Conservation (phyloP, 352 stramenopile genomes). For the Globisporangium recalcitrans region DNA sequence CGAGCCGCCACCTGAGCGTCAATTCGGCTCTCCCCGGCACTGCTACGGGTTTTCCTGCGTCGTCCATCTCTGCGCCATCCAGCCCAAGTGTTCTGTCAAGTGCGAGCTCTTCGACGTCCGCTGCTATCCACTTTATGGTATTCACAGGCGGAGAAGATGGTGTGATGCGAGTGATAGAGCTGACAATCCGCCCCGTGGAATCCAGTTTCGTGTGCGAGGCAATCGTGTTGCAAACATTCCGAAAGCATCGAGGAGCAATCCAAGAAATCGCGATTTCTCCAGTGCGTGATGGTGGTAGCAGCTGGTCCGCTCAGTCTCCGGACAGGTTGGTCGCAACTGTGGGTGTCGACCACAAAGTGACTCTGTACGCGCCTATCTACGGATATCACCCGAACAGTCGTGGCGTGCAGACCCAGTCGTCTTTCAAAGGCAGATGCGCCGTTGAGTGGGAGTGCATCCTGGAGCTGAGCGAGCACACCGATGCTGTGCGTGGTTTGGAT, state of each 20-base stretch:
- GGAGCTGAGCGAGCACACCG: slow-evolving; percentile 57
- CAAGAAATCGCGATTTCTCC: slow-evolving; percentile 63
- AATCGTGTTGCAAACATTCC: slow-evolving; percentile 45
- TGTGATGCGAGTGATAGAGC: slow-evolving; percentile 47
- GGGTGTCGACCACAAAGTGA: slow-evolving; percentile 51
- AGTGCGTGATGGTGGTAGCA: slow-evolving; percentile 10
- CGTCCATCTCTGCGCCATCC: slow-evolving; percentile 23
- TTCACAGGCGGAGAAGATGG: slow-evolving; percentile 67
- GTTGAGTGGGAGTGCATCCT: slow-evolving; percentile 61
- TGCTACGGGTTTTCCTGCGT: background rate
- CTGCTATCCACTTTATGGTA: slow-evolving; percentile 51
- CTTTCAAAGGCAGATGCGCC: slow-evolving; percentile 8
- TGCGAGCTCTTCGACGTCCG: background rate
- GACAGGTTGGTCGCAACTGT: slow-evolving; percentile 63
- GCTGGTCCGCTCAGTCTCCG: slow-evolving; percentile 25
- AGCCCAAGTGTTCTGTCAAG: slow-evolving; percentile 14
- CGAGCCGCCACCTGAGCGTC: slow-evolving; percentile 30
- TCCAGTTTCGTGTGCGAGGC: slow-evolving; percentile 37
- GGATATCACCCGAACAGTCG: slow-evolving; percentile 28
- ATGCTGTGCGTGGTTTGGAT: slow-evolving; percentile 39
- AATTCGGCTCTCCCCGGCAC: background rate
- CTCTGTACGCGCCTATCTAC: slow-evolving; percentile 59
- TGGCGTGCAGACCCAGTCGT: slow-evolving; percentile 2
- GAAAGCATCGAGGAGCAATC: slow-evolving; percentile 53
- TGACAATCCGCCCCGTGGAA: slow-evolving; percentile 29